Conservation (phyloP, 306 rosid genomes). For the Trifolium subterraneum region DNA sequence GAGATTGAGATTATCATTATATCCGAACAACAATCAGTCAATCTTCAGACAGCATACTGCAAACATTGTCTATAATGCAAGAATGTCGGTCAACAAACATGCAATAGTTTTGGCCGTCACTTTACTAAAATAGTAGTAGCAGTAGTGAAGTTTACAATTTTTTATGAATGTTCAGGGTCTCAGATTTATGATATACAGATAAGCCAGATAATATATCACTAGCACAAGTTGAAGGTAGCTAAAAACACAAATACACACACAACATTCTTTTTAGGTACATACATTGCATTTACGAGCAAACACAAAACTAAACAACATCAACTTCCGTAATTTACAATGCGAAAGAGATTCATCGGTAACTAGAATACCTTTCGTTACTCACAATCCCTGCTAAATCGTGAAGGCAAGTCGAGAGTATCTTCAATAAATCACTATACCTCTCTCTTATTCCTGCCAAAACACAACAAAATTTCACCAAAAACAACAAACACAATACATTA, state of each 20-base stretch:
- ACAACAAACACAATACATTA: background rate
- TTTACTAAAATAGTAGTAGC: background rate
- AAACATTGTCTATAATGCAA: conserved; percentile 12
- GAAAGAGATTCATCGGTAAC: conserved; percentile 18
- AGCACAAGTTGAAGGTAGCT: conserved; percentile 7
- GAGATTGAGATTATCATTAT: conserved; percentile 15
- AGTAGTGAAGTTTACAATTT: background rate
- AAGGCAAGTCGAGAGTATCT: conserved; percentile 59
- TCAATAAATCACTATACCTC: conserved; percentile 66
- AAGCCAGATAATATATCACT: conserved; percentile 1
- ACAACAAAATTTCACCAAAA: conserved; percentile 19
- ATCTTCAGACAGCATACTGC: conserved; percentile 14
- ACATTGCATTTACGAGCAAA: background rate
- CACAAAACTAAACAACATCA: conserved; percentile 3
- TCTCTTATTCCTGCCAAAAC: conserved; percentile 67
- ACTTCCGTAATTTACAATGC: conserved; percentile 2
- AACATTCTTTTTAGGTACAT: background rate
- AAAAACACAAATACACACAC: background rate
- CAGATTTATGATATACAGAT: conserved; percentile 23
- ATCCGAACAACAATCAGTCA: background rate
- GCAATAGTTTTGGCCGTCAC: conserved; percentile 12
- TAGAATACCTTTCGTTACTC: conserved; percentile 71
- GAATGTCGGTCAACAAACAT: conserved; percentile 16
- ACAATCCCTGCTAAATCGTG: conserved; percentile 54
- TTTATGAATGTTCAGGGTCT: conserved; percentile 3